Evolutionary conservation across 2,329 filamentous ascomycete species (phyloP), one percentile per base, ranked within the genome.

Genomic region (Fusarium algeriense): DNA sequence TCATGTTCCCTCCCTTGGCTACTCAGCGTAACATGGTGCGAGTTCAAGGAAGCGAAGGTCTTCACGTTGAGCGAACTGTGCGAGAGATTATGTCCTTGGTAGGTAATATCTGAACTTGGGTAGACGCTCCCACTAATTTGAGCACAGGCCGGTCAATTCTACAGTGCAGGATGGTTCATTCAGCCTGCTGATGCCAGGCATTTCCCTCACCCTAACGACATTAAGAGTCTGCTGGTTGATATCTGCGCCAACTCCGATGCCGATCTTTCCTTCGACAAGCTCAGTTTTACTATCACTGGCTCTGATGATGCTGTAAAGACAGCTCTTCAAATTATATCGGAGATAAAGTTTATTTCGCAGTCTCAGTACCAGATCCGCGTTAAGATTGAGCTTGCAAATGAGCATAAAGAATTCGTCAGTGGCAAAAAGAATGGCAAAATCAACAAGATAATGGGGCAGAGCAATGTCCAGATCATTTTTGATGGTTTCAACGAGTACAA

Each of bases 341-440:
- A 97, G 73, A 92, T 97, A 72, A 92, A 93, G 44, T 97, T 98
- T 77, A 93, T 97, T 66, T 91, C 92, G 72, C 92, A 94, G 75
- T 90, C 92, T 44, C 93, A 93, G 73, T 97, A 97, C 78, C 95
- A 97, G 80, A 97, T 99, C 80, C 91, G 95, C 61, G 95, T 99
- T 79, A 98, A 98, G 86, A 97, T 99, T 70, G 96, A 99, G 85
- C 91, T 99, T 61, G 96, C 96, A 78, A 98, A 98, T 78, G 96
- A 99, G 84, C 96, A 99, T 85, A 99, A 99, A 82, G 96, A 99
- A 79, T 99, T 99, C 80, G 96, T 99, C 62, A 98, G 95, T 75
- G 96, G 96, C 75, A 99, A 99, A 87, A 99, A 99, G 86, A 99
- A 99, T 77, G 96, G 96, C 82, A 99, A 99, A 85, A 99, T 99